A percentile compares a stretch with the other conserved stretches of the same genome.
Conservation (phyloP, 108 stramenopile genomes). For the Cyclotella choctawhatcheeana region DNA sequence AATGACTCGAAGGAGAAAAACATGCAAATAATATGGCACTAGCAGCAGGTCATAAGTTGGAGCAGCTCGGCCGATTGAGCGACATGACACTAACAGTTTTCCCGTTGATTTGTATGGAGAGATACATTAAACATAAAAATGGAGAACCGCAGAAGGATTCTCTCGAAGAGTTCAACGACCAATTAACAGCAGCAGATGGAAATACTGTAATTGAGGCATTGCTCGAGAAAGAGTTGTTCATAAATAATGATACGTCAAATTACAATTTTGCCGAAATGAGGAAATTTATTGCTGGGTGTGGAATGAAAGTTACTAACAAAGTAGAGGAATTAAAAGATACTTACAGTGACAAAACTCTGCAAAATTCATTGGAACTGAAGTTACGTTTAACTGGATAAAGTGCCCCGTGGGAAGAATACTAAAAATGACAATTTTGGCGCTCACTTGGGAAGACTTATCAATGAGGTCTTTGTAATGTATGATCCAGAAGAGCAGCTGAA, state of each 20-base stretch:
- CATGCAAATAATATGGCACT: conserved; percentile 29
- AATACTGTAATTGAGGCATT: background rate
- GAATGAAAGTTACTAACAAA: background rate
- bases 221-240: too few species aligned
- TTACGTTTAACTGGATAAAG: conserved; percentile 59
- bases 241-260: too few species aligned
- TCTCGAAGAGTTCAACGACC: background rate
- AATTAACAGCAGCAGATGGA: background rate
- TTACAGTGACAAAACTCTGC: background rate
- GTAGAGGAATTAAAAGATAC: background rate
- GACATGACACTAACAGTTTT: conserved; percentile 4
- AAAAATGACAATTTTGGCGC: too few species aligned
- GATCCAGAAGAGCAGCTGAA: background rate
- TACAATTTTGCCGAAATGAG: too few species aligned
- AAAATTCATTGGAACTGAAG: background rate
- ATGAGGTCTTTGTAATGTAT: conserved; percentile 1
- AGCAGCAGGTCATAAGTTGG: background rate
- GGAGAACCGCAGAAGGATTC: background rate
- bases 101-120: conserved; percentile 8
- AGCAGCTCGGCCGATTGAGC: background rate
- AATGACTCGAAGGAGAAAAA: conserved; percentile 34
- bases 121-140: background rate
- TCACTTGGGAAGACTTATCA: background rate
- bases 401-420: conserved; percentile 20
- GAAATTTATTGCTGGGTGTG: background rate